phyloP scores from a whole-genome alignment of 2,329 filamentous ascomycete species.

The Talaromyces rugulosus region DNA sequence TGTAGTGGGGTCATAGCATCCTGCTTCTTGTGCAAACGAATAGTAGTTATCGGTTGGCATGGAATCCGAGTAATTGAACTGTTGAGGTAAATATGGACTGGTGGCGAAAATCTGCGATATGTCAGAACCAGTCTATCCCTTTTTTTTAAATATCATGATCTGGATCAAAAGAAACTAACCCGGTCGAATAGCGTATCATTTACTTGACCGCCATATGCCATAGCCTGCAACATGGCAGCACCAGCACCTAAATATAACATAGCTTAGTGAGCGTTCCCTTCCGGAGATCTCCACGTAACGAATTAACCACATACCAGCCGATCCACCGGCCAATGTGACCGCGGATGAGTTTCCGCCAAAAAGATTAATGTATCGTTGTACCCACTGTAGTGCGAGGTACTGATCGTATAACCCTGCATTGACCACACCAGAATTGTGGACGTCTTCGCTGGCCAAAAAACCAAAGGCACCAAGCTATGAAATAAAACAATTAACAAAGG shows the following conservation, averaged over 20 bases:
- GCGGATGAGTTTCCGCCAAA: constrained; percentile 52
- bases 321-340: constrained; percentile 51
- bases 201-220: constrained; percentile 8
- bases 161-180: not conserved
- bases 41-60: constrained; percentile 44
- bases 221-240: constrained; percentile 9
- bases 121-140: too few species aligned
- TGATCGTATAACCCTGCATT: constrained; percentile 54
- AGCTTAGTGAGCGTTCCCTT: not conserved
- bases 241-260: constrained; percentile 25
- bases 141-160: too few species aligned
- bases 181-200: constrained; percentile 3
- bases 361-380: constrained; percentile 49
- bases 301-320: constrained; percentile 32
- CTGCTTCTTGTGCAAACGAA: constrained; percentile 38
- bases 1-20: constrained; percentile 29
- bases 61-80: constrained; percentile 48
- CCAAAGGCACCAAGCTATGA: constrained; percentile 33
- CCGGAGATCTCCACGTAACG: too few species aligned
- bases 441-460: constrained; percentile 40
- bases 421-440: constrained; percentile 33
- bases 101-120: constrained; percentile 30
- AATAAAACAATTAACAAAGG: not conserved
- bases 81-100: constrained; percentile 53
- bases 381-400: constrained; percentile 55